phyloP scores from a whole-genome alignment of 1,139 yeast genomes.

The Hyphopichia pseudoburtonii region DNA sequence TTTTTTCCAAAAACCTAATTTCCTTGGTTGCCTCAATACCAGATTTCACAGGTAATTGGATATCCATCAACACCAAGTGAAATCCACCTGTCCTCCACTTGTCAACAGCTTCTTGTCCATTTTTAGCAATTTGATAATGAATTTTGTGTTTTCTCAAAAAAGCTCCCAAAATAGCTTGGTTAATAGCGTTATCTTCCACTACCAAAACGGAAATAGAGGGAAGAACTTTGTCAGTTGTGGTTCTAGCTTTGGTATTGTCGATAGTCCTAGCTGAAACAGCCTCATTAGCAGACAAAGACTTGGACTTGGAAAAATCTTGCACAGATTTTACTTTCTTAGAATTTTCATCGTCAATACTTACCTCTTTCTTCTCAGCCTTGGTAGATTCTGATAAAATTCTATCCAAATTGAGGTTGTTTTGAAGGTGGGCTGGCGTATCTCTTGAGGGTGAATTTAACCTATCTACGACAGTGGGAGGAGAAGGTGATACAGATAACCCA shows the following conservation, averaged over 20 bases:
- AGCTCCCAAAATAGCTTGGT: conserved; percentile 91
- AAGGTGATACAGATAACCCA: conserved; percentile 8
- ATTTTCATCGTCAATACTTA: neutral
- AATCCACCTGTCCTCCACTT: conserved; percentile 92
- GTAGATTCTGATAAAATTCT: neutral
- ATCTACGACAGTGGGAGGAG: conserved; percentile 9
- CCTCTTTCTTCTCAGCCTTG: conserved; percentile 1
- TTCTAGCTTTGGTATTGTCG: conserved; percentile 10
- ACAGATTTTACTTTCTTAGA: neutral
- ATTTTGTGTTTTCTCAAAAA: conserved; percentile 84
- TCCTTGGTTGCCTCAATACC: conserved; percentile 93
- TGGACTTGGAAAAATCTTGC: neutral
- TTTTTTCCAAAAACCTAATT: conserved; percentile 76
- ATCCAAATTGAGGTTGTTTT: neutral
- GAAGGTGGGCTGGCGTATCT: conserved; percentile 1
- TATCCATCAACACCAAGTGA: conserved; percentile 91
- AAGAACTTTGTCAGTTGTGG: conserved; percentile 48
- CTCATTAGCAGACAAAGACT: neutral
- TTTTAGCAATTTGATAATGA: conserved; percentile 81
- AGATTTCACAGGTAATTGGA: conserved; percentile 89
- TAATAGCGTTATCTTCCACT: conserved; percentile 94
- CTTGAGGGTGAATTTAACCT: conserved; percentile 10
- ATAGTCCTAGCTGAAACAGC: neutral
- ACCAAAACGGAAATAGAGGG: conserved; percentile 89
- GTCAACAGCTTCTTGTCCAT: conserved; percentile 90